These are phyloP conservation scores for Leccinum longicurvipes DNA, from an alignment of 768 basidiomycete genomes.

Conservation along the genomic window DNA sequence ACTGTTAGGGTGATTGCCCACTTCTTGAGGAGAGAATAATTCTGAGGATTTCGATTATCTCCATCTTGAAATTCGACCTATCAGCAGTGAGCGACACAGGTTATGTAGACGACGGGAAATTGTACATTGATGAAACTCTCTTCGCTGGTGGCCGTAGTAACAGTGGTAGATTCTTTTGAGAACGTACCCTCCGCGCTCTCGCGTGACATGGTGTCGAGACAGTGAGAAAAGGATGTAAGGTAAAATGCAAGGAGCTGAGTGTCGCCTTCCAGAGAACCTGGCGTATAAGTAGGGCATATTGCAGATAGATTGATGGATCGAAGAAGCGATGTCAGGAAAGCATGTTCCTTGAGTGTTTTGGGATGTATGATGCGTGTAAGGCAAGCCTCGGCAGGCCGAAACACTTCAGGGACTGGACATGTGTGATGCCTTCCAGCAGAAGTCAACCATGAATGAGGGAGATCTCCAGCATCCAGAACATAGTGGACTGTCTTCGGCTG, in stretches of 20 bases:
- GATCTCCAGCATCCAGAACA: neutral
- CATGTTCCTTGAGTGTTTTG: neutral
- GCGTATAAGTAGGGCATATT: constrained; percentile 14
- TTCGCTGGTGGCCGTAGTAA: neutral
- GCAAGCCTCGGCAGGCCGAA: neutral
- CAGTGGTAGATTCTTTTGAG: neutral
- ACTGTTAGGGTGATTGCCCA: constrained; percentile 35
- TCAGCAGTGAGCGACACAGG: constrained; percentile 2
- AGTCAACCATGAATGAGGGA: neutral
- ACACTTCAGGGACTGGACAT: neutral
- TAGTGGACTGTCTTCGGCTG: neutral
- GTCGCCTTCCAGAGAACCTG: neutral
- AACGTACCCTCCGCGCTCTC: neutral
- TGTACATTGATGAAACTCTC: constrained; percentile 14
- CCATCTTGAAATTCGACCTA: constrained; percentile 40
- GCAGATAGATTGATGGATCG: constrained; percentile 1
- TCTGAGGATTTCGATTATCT: constrained; percentile 39
- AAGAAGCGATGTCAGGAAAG: neutral
- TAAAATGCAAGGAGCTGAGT: neutral
- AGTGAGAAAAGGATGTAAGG: neutral
- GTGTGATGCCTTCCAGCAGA: neutral
- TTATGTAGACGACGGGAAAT: neutral
- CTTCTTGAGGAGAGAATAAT: constrained; percentile 37
- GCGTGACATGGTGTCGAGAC: constrained; percentile 10
- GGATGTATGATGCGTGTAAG: neutral